phyloP scores from a whole-genome alignment of 805 yeast species.

The Saccharomycopsis sp. region DNA sequence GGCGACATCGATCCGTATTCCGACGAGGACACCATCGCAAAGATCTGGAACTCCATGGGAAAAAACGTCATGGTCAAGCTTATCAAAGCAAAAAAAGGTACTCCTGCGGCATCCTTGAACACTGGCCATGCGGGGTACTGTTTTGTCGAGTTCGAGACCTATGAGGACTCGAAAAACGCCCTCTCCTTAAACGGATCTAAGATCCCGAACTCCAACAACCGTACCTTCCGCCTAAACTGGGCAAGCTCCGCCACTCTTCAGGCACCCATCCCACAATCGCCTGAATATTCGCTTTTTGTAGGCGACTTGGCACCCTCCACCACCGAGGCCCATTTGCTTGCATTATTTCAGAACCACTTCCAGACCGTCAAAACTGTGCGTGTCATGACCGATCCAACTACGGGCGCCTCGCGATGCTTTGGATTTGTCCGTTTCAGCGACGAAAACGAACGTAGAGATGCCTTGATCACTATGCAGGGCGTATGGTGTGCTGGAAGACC shows the following conservation, averaged over 20 bases:
- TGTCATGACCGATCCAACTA: conserved; percentile 80
- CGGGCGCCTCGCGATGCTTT: conserved; percentile 26
- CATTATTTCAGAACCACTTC: conserved; percentile 62
- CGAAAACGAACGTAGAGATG: conserved; percentile 61
- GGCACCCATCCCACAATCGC: conserved; percentile 65
- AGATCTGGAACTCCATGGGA: conserved; percentile 54
- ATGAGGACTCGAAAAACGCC: conserved; percentile 65
- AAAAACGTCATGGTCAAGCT: conserved; percentile 59
- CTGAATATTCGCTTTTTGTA: conserved; percentile 74
- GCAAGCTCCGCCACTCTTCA: conserved; percentile 74
- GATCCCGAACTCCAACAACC: conserved; percentile 52
- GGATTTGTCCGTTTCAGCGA: conserved; percentile 64
- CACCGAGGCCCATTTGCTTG: conserved; percentile 71
- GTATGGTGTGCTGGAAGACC: conserved; percentile 76
- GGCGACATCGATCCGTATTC: conserved; percentile 80
- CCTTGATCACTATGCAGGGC: conserved; percentile 70
- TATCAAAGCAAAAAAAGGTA: conserved; percentile 45
- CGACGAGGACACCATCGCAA: conserved; percentile 53
- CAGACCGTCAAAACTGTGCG: conserved; percentile 69
- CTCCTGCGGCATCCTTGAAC: conserved; percentile 30
- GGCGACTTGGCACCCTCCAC: conserved; percentile 76
- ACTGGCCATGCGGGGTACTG: conserved; percentile 60
- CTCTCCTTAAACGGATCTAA: conserved; percentile 57
- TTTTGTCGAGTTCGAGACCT: conserved; percentile 65
- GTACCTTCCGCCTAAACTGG: conserved; percentile 73